Evolutionary conservation across 2,329 filamentous ascomycete genomes (phyloP), one percentile per base, ranked within the genome.

Genomic region (Fusarium goolgardi): DNA sequence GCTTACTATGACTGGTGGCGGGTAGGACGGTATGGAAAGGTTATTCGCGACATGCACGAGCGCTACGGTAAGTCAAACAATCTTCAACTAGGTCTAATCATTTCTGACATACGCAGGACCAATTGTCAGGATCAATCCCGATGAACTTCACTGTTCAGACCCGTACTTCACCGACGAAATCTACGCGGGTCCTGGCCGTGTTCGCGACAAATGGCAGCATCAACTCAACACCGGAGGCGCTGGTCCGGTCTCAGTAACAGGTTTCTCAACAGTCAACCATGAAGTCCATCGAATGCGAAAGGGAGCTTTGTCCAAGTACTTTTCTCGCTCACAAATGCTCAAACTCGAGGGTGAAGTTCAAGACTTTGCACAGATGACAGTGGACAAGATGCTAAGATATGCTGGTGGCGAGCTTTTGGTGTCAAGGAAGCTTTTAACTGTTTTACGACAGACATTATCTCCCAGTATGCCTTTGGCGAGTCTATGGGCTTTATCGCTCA

Each of bases 81-180:
- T 6, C 3, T 7, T 5, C 6, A 1, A 7, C 8, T 7, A 0
- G 1, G 3, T 0, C 2, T 0, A 5, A 13, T 5, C 1, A 27
- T n/a, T 45, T 25, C 15, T 35, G 2, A 34, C 16, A 18, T 12
- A 10, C 0, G 1, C 2, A 78, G 77, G 77, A 0, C 79, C 79
- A 3, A 77, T 81, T 32, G 75, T 81, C 9, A 72, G 79, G 9
- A 81, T 81, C 40, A 81, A 72, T 41, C 79, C 79, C 0, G 63
- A 78, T n/a, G 79, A 81, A 57, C 73, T 80, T 3, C 79, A 81
- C 59, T 80, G 79, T 67, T 72, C 69, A 11, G 77, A 80, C 49
- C 72, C 73, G 0, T 55, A 69, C 55, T 81, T 81, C 45, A 65
- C 71, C 20, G 78, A 81, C n/a, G 78, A 80, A 45, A 77, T 81